These are phyloP conservation scores for Phytophthora melonis DNA, from an alignment of 352 stramenopile species.

Conservation along the genomic window DNA sequence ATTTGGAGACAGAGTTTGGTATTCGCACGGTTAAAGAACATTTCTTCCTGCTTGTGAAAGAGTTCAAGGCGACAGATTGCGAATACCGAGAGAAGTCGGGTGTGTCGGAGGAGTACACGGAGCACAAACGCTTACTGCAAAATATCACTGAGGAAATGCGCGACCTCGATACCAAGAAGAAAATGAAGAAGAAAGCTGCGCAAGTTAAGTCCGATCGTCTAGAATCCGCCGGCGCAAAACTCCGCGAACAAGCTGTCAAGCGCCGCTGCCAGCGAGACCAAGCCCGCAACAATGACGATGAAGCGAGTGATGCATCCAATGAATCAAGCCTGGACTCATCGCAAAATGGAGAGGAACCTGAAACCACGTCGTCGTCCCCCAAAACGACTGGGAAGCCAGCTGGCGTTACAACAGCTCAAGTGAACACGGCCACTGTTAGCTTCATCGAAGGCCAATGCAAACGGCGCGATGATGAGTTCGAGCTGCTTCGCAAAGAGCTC, in stretches of 20 bases:
- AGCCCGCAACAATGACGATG: not conserved
- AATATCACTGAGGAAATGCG: not conserved
- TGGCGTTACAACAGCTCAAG: conserved; percentile 8
- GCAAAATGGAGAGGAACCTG: not conserved
- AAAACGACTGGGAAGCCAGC: not conserved
- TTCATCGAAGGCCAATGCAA: conserved; percentile 8
- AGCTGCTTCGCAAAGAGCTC: not conserved
- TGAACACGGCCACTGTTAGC: conserved; percentile 4
- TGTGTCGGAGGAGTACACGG: not conserved
- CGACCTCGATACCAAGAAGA: not conserved
- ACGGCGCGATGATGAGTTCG: not conserved
- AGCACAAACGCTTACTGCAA: not conserved
- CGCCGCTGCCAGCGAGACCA: not conserved
- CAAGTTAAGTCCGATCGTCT: not conserved
- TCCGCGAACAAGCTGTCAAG: not conserved
- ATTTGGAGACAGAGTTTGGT: not conserved
- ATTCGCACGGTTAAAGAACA: not conserved
- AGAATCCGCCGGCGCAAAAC: too few relatives aligned
- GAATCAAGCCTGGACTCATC: not conserved
- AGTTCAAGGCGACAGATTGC: not conserved
- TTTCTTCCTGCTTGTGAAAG: not conserved
- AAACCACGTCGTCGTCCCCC: not conserved
- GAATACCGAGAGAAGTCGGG: conserved; percentile 12
- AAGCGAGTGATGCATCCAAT: not conserved
- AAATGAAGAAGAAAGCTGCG: not conserved